phyloP scores from a whole-genome alignment of 306 rosid genomes.

The Vigna unguiculata region DNA sequence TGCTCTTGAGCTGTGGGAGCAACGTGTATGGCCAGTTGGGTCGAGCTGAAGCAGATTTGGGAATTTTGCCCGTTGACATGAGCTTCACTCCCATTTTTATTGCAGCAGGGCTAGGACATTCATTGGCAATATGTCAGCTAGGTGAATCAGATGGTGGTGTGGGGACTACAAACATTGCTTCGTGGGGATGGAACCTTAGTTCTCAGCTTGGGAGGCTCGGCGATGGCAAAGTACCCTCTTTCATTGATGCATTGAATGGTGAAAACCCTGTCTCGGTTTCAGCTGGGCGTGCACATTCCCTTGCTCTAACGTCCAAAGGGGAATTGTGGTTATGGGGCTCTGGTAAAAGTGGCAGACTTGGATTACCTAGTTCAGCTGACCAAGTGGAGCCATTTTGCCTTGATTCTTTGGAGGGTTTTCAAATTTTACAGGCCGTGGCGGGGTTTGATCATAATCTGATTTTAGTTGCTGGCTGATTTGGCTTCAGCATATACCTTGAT shows the following conservation, averaged over 20 bases:
- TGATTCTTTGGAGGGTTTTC: conserved; percentile 67
- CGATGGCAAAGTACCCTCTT: conserved; percentile 56
- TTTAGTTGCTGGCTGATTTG: conserved; percentile 66
- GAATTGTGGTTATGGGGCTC: conserved; percentile 94
- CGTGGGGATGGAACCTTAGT: conserved; percentile 94
- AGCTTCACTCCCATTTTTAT: conserved; percentile 56
- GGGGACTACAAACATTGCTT: conserved; percentile 55
- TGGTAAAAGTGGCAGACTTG: conserved; percentile 90
- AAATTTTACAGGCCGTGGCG: conserved; percentile 78
- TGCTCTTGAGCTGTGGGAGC: conserved; percentile 85
- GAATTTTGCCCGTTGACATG: conserved; percentile 75
- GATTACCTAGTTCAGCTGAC: conserved; percentile 74
- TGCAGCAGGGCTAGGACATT: conserved; percentile 93
- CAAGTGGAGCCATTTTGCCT: conserved; percentile 74
- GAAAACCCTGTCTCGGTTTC: conserved; percentile 70
- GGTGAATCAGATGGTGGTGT: conserved; percentile 48
- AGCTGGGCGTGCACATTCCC: conserved; percentile 91
- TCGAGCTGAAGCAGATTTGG: conserved; percentile 64
- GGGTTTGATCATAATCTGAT: conserved; percentile 91
- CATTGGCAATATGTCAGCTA: conserved; percentile 76
- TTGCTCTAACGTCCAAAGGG: conserved; percentile 69
- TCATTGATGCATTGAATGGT: conserved; percentile 64
- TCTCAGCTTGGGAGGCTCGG: conserved; percentile 89
- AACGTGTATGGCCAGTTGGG: conserved; percentile 84
- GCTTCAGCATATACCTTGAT: conserved; percentile 10